These are phyloP conservation scores for Verruconis gallopava DNA, from an alignment of 2,329 filamentous ascomycete genomes.

Conservation along the genomic window DNA sequence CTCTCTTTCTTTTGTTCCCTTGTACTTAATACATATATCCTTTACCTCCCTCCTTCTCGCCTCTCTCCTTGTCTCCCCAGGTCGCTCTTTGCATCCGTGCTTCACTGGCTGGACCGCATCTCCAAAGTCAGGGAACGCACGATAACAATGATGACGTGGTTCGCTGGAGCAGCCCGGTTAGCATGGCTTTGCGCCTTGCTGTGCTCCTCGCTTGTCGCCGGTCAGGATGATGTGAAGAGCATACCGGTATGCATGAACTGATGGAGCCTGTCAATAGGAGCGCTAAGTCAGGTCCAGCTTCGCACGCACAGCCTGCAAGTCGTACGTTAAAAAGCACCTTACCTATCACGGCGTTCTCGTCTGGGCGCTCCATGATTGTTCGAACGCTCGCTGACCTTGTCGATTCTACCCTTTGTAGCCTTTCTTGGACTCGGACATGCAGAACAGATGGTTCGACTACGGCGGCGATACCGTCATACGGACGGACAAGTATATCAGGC, in stretches of 20 bases:
- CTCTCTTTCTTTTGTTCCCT: no score
- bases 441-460: slow-evolving; percentile 98
- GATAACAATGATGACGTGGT: no score
- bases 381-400: no score
- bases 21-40: no score
- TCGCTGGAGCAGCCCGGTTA: no score
- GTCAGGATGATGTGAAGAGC: slow-evolving; percentile 42
- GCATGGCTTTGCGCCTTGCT: slow-evolving; percentile 17
- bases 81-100: no score
- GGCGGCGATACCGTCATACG: slow-evolving; percentile 84
- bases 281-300: slow-evolving; percentile 40
- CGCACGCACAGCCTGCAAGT: slow-evolving; percentile 64
- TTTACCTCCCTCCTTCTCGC: no score
- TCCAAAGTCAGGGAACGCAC: no score
- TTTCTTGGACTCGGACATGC: slow-evolving; percentile 95
- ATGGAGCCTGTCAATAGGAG: background rate
- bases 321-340: slow-evolving; percentile 4
- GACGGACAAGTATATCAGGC: slow-evolving; percentile 70
- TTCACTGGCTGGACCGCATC: no score
- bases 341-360: background rate
- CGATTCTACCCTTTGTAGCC: no score
- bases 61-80: no score
- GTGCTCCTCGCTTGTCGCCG: slow-evolving; percentile 15
- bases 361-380: no score
- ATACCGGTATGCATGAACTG: slow-evolving; percentile 45